phyloP scores from a whole-genome alignment of 345 rosid genomes.

The Leavenworthia alabamica region DNA sequence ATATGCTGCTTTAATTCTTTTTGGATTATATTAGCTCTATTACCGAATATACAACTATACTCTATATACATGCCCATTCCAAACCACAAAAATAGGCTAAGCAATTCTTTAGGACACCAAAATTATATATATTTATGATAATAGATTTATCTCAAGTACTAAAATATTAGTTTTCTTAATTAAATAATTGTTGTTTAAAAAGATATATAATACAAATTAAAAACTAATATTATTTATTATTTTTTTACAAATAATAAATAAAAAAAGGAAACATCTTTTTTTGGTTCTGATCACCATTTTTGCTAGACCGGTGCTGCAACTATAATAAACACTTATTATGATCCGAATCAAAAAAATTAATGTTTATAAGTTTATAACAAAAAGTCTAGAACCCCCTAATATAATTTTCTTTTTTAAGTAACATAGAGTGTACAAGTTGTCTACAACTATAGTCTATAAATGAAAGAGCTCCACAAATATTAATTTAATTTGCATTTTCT shows the following conservation, averaged over 20 bases:
- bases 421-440: slow-evolving; percentile 29
- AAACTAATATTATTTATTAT: too few species aligned
- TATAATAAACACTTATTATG: neutral
- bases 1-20: neutral
- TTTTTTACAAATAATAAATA: too few species aligned
- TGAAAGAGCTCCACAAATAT: neutral
- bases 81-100: too few species aligned
- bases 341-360: neutral
- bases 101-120: too few species aligned
- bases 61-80: neutral
- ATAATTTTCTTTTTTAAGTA: neutral
- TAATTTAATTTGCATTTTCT: slow-evolving; percentile 8
- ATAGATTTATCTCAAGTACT: too few species aligned
- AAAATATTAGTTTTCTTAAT: too few species aligned
- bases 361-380: neutral
- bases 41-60: neutral
- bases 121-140: too few species aligned
- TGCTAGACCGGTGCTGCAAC: too few species aligned
- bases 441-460: neutral
- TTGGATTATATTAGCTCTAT: neutral
- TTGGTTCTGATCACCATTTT: too few species aligned
- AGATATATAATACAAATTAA: too few species aligned
- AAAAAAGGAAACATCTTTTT: too few species aligned
- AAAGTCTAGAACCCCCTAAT: neutral
- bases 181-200: too few species aligned